These are phyloP conservation scores for Sclerotiophoma versabilis DNA, from an alignment of 2,329 filamentous ascomycete species.

Conservation along the genomic window DNA sequence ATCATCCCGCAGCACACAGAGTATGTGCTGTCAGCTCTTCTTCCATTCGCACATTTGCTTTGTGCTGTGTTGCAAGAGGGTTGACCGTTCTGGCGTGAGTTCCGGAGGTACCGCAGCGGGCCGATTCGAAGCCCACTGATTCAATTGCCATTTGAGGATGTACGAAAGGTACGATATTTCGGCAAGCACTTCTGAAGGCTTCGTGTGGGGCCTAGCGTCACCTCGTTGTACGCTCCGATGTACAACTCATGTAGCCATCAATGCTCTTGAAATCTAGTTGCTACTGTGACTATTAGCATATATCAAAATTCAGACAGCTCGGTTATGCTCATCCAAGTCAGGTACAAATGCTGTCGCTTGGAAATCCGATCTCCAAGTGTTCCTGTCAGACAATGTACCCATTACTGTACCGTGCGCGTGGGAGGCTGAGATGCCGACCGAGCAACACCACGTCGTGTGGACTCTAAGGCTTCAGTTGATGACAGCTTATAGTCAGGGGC, in stretches of 20 bases:
- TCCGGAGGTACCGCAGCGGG: background rate
- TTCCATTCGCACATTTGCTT: too few species aligned
- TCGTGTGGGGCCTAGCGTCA: background rate
- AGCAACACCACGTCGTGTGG: too few species aligned
- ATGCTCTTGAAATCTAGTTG: background rate
- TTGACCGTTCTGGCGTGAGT: background rate
- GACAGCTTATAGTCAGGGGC: too few species aligned
- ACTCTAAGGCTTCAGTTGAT: too few species aligned
- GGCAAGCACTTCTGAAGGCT: background rate
- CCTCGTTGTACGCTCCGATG: background rate
- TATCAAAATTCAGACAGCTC: background rate
- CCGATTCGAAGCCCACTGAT: background rate
- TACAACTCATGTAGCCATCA: background rate
- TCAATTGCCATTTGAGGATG: conserved; percentile 1
- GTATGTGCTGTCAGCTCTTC: background rate
- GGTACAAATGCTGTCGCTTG: too few species aligned
- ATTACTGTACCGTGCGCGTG: too few species aligned
- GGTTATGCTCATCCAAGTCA: too few species aligned
- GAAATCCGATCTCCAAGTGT: too few species aligned
- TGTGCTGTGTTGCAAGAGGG: background rate
- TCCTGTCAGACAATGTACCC: background rate
- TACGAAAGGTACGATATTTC: conserved; percentile 14
- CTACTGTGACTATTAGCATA: background rate
- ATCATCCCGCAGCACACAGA: too few species aligned
- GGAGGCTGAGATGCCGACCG: too few species aligned